Conservation (phyloP, 139 green algal species). For the Chlorella ohadii region DNA sequence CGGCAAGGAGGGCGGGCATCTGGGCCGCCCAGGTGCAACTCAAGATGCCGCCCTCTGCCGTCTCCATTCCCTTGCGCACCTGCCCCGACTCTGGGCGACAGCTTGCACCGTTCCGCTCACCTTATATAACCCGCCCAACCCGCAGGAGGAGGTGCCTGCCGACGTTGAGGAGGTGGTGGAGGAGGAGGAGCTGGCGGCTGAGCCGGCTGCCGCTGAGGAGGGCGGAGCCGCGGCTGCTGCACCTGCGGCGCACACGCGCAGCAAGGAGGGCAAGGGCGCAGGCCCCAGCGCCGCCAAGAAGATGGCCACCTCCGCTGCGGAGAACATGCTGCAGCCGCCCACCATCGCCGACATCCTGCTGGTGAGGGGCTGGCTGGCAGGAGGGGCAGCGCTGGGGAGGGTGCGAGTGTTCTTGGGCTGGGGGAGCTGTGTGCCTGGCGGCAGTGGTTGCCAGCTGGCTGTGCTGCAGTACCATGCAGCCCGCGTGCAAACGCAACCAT, state of each 20-base stretch:
- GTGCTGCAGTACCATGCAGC: too few species aligned
- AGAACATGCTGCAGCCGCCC: neutral
- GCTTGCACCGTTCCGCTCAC: too few species aligned
- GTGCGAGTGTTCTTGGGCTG: too few species aligned
- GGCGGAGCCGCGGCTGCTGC: neutral
- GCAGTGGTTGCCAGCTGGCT: too few species aligned
- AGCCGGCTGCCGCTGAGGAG: neutral
- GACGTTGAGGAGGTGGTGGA: neutral
- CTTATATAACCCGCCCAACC: too few species aligned
- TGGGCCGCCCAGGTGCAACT: too few species aligned
- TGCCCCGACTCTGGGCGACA: too few species aligned
- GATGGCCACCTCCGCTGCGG: neutral
- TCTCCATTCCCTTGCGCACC: too few species aligned
- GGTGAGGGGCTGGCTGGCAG: neutral
- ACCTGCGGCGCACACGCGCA: constrained; percentile 7
- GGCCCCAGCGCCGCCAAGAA: neutral
- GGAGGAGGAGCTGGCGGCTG: neutral
- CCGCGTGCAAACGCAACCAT: too few species aligned
- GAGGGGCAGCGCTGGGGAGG: neutral
- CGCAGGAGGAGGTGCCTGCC: too few species aligned
- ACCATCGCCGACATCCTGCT: constrained; percentile 39
- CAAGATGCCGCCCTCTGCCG: too few species aligned
- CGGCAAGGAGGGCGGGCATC: neutral
- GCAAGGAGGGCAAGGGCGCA: neutral
- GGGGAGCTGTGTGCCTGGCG: too few species aligned